Percentiles rank a stretch among this genome's conserved stretches.
These are phyloP conservation scores for Colletotrichum neosansevieriae DNA, from an alignment of 2,329 filamentous ascomycete genomes.

Conservation along the genomic window DNA sequence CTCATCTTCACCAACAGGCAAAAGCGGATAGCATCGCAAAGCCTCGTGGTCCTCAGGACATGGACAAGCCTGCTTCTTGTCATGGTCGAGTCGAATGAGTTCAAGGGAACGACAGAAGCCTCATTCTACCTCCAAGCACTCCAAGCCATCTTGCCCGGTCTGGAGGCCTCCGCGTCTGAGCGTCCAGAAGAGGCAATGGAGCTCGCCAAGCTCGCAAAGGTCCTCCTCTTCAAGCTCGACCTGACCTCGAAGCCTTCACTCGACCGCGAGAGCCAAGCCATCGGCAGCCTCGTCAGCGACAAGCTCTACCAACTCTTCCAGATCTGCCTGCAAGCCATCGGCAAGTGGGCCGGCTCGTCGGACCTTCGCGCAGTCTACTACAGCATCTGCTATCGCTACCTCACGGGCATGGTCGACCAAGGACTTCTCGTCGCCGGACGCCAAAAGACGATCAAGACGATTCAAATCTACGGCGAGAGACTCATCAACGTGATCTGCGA, in stretches of 20 bases:
- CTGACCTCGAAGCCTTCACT: slow-evolving; percentile 55
- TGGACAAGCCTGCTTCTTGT: slow-evolving; percentile 90
- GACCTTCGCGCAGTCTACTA: slow-evolving; percentile 88
- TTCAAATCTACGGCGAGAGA: slow-evolving; percentile 76
- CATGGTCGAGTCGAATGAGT: slow-evolving; percentile 84
- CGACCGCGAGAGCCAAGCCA: slow-evolving; percentile 59
- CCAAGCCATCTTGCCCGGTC: slow-evolving; percentile 87
- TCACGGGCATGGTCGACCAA: slow-evolving; percentile 75
- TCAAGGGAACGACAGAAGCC: slow-evolving; percentile 77
- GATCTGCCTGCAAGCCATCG: slow-evolving; percentile 82
- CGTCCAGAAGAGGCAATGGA: slow-evolving; percentile 78
- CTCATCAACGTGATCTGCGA: slow-evolving; percentile 91
- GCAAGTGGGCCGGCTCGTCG: slow-evolving; percentile 77
- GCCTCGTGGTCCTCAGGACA: slow-evolving; percentile 78
- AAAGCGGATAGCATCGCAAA: slow-evolving; percentile 66
- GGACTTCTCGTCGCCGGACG: slow-evolving; percentile 61
- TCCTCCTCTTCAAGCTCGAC: slow-evolving; percentile 79
- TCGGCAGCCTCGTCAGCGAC: slow-evolving; percentile 84
- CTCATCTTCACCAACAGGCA: slow-evolving; percentile 74
- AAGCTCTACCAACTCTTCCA: slow-evolving; percentile 94
- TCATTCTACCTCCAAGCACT: slow-evolving; percentile 88
- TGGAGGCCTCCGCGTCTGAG: slow-evolving; percentile 81
- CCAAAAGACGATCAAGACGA: slow-evolving; percentile 77
- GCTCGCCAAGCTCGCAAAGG: slow-evolving; percentile 80
- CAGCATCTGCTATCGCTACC: slow-evolving; percentile 88